Base-by-base conservation (phyloP, 2,329 filamentous ascomycete species). In the Fusarium sp. region DNA sequence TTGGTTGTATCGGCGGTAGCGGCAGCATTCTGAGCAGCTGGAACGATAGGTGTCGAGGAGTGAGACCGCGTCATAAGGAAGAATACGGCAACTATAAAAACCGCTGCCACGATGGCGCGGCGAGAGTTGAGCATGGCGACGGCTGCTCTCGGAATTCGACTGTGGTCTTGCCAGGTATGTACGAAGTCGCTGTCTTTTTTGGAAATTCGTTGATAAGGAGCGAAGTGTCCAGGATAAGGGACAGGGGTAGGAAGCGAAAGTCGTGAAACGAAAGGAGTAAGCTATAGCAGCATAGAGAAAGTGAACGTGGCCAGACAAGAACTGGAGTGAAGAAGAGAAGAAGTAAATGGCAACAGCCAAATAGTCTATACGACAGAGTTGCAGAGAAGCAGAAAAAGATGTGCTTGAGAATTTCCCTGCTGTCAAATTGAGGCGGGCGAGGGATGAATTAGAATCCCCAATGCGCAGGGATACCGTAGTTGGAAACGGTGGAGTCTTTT, bases 81-180 rank as follows among this genome's bases (percentile, higher is more conserved):
- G 81, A 94, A 84, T 75, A 92, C 83, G 29, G 88, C 87, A 74
- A 95, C 80, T 70, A 94, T 81, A 77, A 90, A 87, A 74, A 88
- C 86, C 49, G 93, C 92, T 58, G 91, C 86, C 73, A 93, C 82
- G 68, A 97, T 80, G 76, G 92, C 92, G 81, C 92, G 91, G 77
- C 90, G 88, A 77, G 92, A 93, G 76, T 92, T 92, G 79, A 94
- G 86, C 93, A 97, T 97, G 63, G 77, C 72, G 57, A 51, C 96
- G 61, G 76, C 65, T 60, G 55, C 65, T 57, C 45, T 18, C 13
- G 34, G 16, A 42, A 46, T 48, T 48, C 44, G 47, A 70, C 32
- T 49, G 51, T 68, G 61, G 47, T 65, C 32, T 71, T 52, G 64
- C 48, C 63, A 60, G 53, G 62, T 64, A 42, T 56, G 53, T 41